phyloP scores from a whole-genome alignment of 2,329 filamentous ascomycete genomes.

The Claviceps maximensis region DNA sequence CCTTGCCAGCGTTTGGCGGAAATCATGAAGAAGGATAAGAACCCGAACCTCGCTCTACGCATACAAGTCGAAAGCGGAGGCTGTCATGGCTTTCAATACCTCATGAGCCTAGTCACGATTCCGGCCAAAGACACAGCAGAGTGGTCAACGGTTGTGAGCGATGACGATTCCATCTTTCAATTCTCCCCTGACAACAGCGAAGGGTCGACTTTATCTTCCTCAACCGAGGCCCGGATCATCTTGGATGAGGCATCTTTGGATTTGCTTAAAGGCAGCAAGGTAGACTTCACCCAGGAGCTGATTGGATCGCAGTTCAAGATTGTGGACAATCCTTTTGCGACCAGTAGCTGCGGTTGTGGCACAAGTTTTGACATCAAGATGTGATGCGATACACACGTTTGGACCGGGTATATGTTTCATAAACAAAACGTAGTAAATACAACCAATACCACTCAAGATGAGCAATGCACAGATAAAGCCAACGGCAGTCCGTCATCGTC shows the following conservation, averaged over 20 bases:
- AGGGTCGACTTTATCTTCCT: conserved; percentile 12
- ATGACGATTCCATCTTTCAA: conserved; percentile 83
- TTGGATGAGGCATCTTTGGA: conserved; percentile 82
- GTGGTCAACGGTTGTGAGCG: conserved; percentile 28
- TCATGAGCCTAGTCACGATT: conserved; percentile 70
- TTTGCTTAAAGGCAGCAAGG: conserved; percentile 80
- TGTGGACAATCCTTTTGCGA: conserved; percentile 79
- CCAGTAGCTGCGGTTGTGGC: conserved; percentile 91
- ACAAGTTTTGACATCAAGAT: conserved; percentile 92
- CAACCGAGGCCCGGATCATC: conserved; percentile 58
- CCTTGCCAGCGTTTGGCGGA: conserved; percentile 51
- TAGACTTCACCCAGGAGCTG: conserved; percentile 93
- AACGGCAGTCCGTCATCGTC: background rate
- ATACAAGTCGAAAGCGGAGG: conserved; percentile 87
- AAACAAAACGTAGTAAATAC: background rate
- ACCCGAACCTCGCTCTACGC: conserved; percentile 74
- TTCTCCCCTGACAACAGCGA: conserved; percentile 43
- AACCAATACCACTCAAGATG: background rate
- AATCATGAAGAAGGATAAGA: conserved; percentile 59
- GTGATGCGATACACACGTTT: conserved; percentile 17
- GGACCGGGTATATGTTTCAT: background rate
- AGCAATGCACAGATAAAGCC: background rate
- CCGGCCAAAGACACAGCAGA: conserved; percentile 26
- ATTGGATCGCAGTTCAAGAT: conserved; percentile 89
- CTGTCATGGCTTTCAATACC: conserved; percentile 95